Percentiles rank a stretch among this genome's conserved stretches.
These are phyloP conservation scores for Hyaloscypha finlandica DNA, from an alignment of 495 filamentous ascomycete species.

Conservation along the genomic window DNA sequence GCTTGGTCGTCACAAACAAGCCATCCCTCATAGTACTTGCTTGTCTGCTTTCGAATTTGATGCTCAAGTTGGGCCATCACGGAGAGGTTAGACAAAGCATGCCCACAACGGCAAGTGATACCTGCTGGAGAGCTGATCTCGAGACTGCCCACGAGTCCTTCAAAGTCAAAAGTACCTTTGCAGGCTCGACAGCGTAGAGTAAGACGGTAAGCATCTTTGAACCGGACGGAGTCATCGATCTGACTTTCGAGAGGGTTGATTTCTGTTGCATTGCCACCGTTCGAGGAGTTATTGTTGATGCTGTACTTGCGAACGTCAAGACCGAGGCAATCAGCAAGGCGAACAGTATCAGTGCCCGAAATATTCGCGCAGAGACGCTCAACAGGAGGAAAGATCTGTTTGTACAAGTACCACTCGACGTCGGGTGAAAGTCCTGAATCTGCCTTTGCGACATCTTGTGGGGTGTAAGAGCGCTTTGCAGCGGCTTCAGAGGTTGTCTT, in stretches of 20 bases:
- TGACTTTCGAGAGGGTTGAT: slow-evolving; percentile 92
- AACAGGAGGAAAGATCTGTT: slow-evolving; percentile 98
- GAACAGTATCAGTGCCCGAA: slow-evolving; percentile 81
- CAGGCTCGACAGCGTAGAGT: slow-evolving; percentile 79
- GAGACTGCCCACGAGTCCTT: slow-evolving; percentile 63
- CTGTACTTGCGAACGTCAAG: slow-evolving; percentile 88
- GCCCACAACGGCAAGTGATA: slow-evolving; percentile 70
- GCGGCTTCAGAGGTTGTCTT: slow-evolving; percentile 69
- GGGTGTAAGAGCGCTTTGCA: slow-evolving; percentile 84
- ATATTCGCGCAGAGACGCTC: slow-evolving; percentile 98
- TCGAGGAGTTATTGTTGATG: slow-evolving; percentile 59
- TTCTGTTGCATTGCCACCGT: slow-evolving; percentile 56
- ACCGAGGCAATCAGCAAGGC: slow-evolving; percentile 89
- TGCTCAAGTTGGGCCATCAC: slow-evolving; percentile 84
- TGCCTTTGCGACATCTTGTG: slow-evolving; percentile 79
- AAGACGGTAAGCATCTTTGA: slow-evolving; percentile 75
- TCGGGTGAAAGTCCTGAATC: slow-evolving; percentile 77
- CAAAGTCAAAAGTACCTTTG: slow-evolving; percentile 68
- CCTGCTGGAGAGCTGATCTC: slow-evolving; percentile 69
- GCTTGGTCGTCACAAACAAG: slow-evolving; percentile 84
- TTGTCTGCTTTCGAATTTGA: slow-evolving; percentile 73
- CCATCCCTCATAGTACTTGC: slow-evolving; percentile 90
- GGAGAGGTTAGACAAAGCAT: slow-evolving; percentile 66
- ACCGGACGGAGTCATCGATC: slow-evolving; percentile 84
- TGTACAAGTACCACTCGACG: slow-evolving; percentile 94